Evolutionary conservation across 345 rosid species (phyloP).

Genomic region (Eucalyptus urophylla): DNA sequence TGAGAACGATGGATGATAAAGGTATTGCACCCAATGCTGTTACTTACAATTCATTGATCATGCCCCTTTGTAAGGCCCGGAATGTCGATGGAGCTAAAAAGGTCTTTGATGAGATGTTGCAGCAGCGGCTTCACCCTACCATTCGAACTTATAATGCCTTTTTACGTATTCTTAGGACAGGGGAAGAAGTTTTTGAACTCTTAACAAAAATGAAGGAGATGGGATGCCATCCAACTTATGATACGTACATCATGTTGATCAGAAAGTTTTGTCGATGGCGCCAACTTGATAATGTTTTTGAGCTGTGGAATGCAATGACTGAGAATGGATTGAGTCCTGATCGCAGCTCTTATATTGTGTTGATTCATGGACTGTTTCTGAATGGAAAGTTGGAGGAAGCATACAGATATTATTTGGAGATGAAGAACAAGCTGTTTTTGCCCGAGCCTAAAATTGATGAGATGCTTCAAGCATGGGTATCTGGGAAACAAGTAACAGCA

Average conservation of each 20-base stretch:
- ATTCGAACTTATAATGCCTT: slow-evolving; percentile 74
- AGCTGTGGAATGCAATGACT: slow-evolving; percentile 74
- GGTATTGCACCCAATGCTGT: slow-evolving; percentile 50
- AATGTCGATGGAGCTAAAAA: slow-evolving; percentile 49
- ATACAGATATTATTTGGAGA: slow-evolving; percentile 52
- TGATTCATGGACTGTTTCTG: slow-evolving; percentile 85
- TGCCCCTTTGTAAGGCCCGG: slow-evolving; percentile 63
- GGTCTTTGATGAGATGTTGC: slow-evolving; percentile 58
- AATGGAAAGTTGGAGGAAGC: slow-evolving; percentile 82
- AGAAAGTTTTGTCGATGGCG: slow-evolving; percentile 85
- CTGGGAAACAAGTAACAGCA: slow-evolving; percentile 42
- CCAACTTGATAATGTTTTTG: slow-evolving; percentile 50
- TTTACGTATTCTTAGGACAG: slow-evolving; percentile 41
- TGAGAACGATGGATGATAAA: slow-evolving; percentile 70
- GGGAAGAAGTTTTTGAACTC: slow-evolving; percentile 64
- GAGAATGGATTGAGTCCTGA: slow-evolving; percentile 61
- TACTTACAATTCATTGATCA: slow-evolving; percentile 75
- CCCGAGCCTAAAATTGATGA: slow-evolving; percentile 62
- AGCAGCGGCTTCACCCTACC: slow-evolving; percentile 38
- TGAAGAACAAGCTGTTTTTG: slow-evolving; percentile 56
- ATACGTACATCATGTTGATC: slow-evolving; percentile 76
- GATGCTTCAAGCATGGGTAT: slow-evolving; percentile 53
- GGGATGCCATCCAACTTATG: slow-evolving; percentile 62
- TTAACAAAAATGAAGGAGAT: slow-evolving; percentile 59
- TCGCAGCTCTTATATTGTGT: slow-evolving; percentile 66